Base-by-base conservation (phyloP, 2,329 filamentous ascomycete species). In the Lachnellula arida region DNA sequence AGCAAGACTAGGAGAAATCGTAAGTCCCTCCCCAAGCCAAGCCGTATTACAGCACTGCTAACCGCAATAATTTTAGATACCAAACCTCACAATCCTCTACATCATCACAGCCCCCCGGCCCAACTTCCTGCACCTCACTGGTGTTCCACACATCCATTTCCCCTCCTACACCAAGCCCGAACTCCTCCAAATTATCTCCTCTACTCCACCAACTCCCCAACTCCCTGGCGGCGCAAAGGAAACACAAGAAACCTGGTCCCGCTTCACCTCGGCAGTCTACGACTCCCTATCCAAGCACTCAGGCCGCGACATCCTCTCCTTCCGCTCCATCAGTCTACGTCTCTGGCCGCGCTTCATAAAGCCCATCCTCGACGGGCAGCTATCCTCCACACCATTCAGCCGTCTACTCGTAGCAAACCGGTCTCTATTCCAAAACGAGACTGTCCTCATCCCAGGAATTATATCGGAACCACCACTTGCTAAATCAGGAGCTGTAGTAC, bases 341-440 rank as follows among this genome's bases (percentile, higher is more conserved):
- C 80, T 97, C 19, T 99, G 94, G 94, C 85, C 87, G 11, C 81
- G 85, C 4, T 97, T 99, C 71, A 86, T 89, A 0, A 81, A 83
- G 6, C 93, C 93, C 0, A 81, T 97, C 23, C 73, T 86, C 1
- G 82, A 85, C 1, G 88, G 88, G n/a, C 52, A 57, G 19, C 85
- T 87, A 65, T 80, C 81, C 1, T 84, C 88, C 9, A 86, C 87
- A 64, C 91, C 97, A 67, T 97, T 97, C 72, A 86, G 89, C 14
- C 87, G 89, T 60, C 77, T 99, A 7, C 80, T 97, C 54, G 85
- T 93, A 49, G 81, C 84, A 1, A 81, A 85, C 25, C 78, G 87
- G 15, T 75, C 78, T 0, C 78, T 89, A 35, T 89, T 93, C 68
- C 87, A 91, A 65, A 82, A 89, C 63, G 88, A 92, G 67, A 72